phyloP scores from a whole-genome alignment of 768 basidiomycete species.

The Russula sp. region DNA sequence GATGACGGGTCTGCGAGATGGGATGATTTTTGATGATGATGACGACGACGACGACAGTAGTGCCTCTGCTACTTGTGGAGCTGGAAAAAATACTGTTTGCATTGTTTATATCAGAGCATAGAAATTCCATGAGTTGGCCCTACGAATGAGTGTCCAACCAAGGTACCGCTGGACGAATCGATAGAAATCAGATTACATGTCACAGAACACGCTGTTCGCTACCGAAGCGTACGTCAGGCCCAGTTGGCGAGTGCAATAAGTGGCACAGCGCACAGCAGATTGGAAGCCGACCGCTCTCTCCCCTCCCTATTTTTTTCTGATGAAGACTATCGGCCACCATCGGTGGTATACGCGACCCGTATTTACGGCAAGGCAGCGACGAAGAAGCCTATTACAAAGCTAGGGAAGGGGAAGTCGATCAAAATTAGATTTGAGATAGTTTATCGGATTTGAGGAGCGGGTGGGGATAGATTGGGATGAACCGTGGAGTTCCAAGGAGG shows the following conservation, averaged over 20 bases:
- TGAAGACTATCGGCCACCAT: not conserved
- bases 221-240: conserved; percentile 1
- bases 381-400: not conserved
- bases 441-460: too few species aligned
- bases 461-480: too few species aligned
- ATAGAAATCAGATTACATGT: not conserved
- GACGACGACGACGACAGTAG: not conserved
- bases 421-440: not conserved
- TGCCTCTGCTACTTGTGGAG: too few species aligned
- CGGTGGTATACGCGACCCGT: not conserved
- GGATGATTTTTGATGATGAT: too few species aligned
- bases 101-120: not conserved
- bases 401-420: not conserved
- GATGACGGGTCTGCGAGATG: not conserved
- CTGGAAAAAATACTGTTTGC: not conserved
- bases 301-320: not conserved
- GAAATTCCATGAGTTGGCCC: not conserved
- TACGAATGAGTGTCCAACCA: not conserved
- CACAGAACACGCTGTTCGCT: not conserved
- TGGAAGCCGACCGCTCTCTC: not conserved
- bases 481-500: too few species aligned
- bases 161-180: not conserved
- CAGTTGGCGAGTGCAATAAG: not conserved
- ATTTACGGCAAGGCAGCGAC: not conserved
- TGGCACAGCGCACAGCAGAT: not conserved